Conservation (phyloP, 305 asterid species). For the Solanum hybrid region DNA sequence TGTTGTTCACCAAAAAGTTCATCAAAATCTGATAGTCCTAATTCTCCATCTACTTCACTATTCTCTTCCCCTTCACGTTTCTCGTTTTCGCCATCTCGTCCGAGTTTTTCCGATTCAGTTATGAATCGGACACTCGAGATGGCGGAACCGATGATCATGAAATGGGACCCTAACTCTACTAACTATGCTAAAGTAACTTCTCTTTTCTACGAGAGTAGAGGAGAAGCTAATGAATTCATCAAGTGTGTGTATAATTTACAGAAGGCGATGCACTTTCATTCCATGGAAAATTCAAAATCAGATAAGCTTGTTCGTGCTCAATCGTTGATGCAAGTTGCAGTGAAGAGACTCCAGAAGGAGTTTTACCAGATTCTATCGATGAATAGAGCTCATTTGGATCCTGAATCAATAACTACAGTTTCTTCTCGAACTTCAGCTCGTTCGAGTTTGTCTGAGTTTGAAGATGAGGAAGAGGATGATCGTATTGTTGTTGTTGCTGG, state of each 20-base stretch:
- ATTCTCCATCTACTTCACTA: conserved; percentile 9
- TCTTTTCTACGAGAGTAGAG: conserved; percentile 54
- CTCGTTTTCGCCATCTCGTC: conserved; percentile 42
- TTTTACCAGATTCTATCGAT: conserved; percentile 70
- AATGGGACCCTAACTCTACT: conserved; percentile 55
- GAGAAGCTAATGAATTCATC: conserved; percentile 62
- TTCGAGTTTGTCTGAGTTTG: conserved; percentile 46
- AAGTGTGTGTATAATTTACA: conserved; percentile 45
- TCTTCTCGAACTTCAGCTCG: conserved; percentile 51
- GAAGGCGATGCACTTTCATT: conserved; percentile 55
- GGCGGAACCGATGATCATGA: conserved; percentile 53
- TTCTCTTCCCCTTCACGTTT: conserved; percentile 34
- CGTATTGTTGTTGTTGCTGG: conserved; percentile 7
- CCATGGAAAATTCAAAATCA: conserved; percentile 38
- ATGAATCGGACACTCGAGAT: conserved; percentile 57
- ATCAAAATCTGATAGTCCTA: not conserved
- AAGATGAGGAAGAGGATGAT: conserved; percentile 19
- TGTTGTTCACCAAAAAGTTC: conserved; percentile 32
- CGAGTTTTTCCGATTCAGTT: conserved; percentile 55
- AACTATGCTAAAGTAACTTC: conserved; percentile 56
- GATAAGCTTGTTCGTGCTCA: conserved; percentile 51
- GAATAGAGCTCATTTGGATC: conserved; percentile 75
- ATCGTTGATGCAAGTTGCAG: conserved; percentile 58
- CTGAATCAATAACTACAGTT: conserved; percentile 59
- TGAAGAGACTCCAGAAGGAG: conserved; percentile 76